These are phyloP conservation scores for Erigeron philadelphicus DNA, from an alignment of 140 eudicot genomes.

Conservation along the genomic window DNA sequence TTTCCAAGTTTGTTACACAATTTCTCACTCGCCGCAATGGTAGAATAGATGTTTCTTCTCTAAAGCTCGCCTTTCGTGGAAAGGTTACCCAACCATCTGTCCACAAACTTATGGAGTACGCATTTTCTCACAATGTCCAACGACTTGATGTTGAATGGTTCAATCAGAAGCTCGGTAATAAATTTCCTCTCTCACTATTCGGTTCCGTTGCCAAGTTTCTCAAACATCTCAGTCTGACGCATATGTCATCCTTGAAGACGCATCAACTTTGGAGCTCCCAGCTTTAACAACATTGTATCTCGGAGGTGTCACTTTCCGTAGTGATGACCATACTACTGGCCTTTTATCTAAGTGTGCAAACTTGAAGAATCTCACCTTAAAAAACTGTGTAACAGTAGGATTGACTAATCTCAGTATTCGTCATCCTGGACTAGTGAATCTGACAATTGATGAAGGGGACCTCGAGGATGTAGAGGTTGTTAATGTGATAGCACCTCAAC, in stretches of 20 bases:
- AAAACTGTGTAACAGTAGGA: not conserved
- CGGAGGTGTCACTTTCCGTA: slow-evolving; percentile 1
- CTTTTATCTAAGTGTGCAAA: slow-evolving; percentile 13
- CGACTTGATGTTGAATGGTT: not conserved
- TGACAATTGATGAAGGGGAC: not conserved
- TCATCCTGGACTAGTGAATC: slow-evolving; percentile 8
- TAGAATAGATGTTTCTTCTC: not conserved
- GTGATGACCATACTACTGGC: not conserved
- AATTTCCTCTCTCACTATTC: not conserved
- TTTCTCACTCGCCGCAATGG: slow-evolving; percentile 7
- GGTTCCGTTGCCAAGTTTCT: not conserved
- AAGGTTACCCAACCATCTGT: not conserved
- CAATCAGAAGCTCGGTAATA: not conserved
- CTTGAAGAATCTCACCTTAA: slow-evolving; percentile 11
- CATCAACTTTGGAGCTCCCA: not conserved
- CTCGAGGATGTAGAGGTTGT: not conserved
- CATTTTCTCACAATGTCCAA: slow-evolving; percentile 15
- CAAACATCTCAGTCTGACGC: not conserved
- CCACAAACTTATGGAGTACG: not conserved
- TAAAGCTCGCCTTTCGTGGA: not conserved
- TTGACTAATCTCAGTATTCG: not conserved
- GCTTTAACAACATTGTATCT: slow-evolving; percentile 16
- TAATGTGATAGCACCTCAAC: too few species aligned
- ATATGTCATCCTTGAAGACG: not conserved
- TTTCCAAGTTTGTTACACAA: slow-evolving; percentile 4